These are phyloP conservation scores for Pleurotus giganteus DNA, from an alignment of 768 basidiomycete species.

Conservation along the genomic window DNA sequence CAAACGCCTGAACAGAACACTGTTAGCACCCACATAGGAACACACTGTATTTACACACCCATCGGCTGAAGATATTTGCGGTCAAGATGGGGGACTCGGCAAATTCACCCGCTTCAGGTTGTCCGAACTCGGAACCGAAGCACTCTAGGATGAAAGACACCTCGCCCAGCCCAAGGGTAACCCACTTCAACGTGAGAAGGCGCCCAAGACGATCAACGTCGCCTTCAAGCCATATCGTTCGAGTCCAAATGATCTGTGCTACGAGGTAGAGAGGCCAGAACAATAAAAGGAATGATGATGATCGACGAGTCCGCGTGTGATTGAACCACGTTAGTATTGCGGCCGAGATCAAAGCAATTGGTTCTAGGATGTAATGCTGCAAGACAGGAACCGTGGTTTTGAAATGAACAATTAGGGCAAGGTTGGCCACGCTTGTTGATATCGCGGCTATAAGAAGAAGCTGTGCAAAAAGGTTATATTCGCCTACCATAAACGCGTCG, in stretches of 20 bases:
- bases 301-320: slow-evolving; percentile 66
- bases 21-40: not conserved
- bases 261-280: slow-evolving; percentile 77
- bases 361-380: slow-evolving; percentile 56
- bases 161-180: slow-evolving; percentile 42
- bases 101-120: slow-evolving; percentile 28
- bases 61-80: slow-evolving; percentile 80
- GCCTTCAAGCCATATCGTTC: slow-evolving; percentile 44
- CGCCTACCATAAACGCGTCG: not conserved
- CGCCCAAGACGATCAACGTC: slow-evolving; percentile 28
- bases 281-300: slow-evolving; percentile 71
- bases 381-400: slow-evolving; percentile 40
- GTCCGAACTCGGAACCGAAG: slow-evolving; percentile 57
- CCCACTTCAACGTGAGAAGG: slow-evolving; percentile 44
- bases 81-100: slow-evolving; percentile 70
- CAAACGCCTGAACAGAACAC: slow-evolving; percentile 51
- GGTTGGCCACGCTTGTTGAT: slow-evolving; percentile 40
- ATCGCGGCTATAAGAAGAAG: slow-evolving; percentile 45
- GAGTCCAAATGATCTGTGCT: slow-evolving; percentile 51
- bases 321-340: slow-evolving; percentile 59
- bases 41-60: slow-evolving; percentile 35
- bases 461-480: slow-evolving; percentile 30
- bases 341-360: slow-evolving; percentile 47
- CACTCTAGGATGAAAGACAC: slow-evolving; percentile 66
- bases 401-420: slow-evolving; percentile 35